A percentile compares a stretch with the other conserved stretches of the same genome.
phyloP scores from a whole-genome alignment of 495 filamentous ascomycete genomes.

The Aspergillus hancockii region DNA sequence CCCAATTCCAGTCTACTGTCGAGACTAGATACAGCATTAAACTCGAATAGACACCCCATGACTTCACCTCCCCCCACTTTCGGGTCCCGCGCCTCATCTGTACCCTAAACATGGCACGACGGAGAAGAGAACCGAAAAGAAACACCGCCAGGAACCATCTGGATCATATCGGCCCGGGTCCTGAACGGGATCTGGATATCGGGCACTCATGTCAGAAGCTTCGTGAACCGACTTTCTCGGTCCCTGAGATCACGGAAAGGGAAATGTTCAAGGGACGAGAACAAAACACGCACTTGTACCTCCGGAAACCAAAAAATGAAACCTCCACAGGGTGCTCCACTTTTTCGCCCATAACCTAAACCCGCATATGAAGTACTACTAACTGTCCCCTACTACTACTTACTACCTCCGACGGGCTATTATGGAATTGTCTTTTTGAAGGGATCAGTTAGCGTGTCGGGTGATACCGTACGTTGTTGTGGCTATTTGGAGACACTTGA shows the following conservation, averaged over 20 bases:
- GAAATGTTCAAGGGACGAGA: background rate
- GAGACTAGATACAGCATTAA: background rate
- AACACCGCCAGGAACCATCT: background rate
- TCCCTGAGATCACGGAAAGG: background rate
- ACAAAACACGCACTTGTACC: background rate
- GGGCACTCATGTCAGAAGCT: background rate
- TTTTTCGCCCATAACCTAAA: background rate
- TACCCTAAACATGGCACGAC: background rate
- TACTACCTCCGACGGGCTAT: background rate
- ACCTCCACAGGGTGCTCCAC: background rate
- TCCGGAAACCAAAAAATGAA: background rate
- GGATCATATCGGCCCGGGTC: background rate
- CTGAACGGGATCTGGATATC: background rate
- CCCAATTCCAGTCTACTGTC: too few relatives aligned
- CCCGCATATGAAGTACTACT: too few relatives aligned
- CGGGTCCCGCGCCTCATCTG: background rate
- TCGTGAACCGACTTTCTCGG: background rate
- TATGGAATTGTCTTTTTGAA: background rate
- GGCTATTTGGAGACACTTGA: too few relatives aligned
- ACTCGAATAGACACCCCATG: background rate
- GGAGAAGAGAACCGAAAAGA: background rate
- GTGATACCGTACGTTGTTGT: too few relatives aligned
- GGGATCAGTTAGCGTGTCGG: too few relatives aligned
- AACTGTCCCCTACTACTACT: too few relatives aligned
- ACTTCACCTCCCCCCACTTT: slow-evolving; percentile 1